Percentiles rank a stretch among this genome's conserved stretches.
Conservation (phyloP, 805 yeast genomes). For the Hanseniaspora mollemarum region DNA sequence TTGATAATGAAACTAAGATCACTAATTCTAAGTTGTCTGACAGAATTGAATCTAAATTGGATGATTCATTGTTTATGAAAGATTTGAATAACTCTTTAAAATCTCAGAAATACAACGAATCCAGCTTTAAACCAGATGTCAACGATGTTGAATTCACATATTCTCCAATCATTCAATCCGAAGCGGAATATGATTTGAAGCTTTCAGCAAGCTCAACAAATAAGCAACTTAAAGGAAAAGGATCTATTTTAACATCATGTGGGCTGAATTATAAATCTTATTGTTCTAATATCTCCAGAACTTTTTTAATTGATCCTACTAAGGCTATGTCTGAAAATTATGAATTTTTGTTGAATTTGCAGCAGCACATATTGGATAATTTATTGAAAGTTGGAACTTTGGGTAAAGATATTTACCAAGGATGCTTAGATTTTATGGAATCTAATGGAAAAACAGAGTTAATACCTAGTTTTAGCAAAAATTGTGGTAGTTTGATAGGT, state of each 20-base stretch:
- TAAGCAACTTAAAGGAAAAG: conserved; percentile 52
- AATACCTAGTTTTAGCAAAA: conserved; percentile 53
- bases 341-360: conserved; percentile 60
- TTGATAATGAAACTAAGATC: conserved; percentile 75
- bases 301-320: conserved; percentile 82
- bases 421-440: conserved; percentile 49
- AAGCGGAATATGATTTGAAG: conserved; percentile 69
- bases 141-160: conserved; percentile 84
- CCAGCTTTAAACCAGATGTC: conserved; percentile 59
- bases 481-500: conserved; percentile 81
- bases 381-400: conserved; percentile 55
- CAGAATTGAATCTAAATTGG: conserved; percentile 68
- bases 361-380: conserved; percentile 45
- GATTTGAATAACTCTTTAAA: conserved; percentile 39
- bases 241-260: conserved; percentile 70
- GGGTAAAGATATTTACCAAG: conserved; percentile 56
- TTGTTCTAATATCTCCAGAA: conserved; percentile 78
- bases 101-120: conserved; percentile 22
- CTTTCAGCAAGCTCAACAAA: conserved; percentile 71
- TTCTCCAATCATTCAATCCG: conserved; percentile 82
- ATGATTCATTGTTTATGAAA: conserved; percentile 58
- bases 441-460: conserved; percentile 51
- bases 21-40: conserved; percentile 65
- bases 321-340: conserved; percentile 67
- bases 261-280: conserved; percentile 82